Percentiles rank a stretch among this genome's conserved stretches.
phyloP scores from a whole-genome alignment of 306 rosid species.

The Dalbergia cochinchinensis region DNA sequence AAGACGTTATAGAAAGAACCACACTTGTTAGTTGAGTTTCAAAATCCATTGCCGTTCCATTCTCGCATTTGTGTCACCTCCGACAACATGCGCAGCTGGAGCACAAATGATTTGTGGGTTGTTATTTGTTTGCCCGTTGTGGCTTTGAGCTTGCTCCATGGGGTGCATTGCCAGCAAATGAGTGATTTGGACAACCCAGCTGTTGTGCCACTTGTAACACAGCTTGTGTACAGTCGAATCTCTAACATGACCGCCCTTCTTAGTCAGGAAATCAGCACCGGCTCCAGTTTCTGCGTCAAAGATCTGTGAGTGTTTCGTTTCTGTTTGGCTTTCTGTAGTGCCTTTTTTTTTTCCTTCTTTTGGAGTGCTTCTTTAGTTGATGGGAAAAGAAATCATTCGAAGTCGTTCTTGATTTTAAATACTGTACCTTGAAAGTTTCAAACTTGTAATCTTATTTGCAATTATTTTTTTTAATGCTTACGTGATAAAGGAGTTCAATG shows the following conservation, averaged over 20 bases:
- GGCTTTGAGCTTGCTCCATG: conserved; percentile 54
- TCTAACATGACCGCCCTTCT: conserved; percentile 76
- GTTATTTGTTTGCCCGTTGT: conserved; percentile 44
- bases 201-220: conserved; percentile 71
- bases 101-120: conserved; percentile 33
- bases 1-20: too few species aligned
- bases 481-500: neutral
- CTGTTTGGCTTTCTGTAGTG: too few species aligned
- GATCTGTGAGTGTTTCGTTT: conserved; percentile 65
- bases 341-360: neutral
- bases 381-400: neutral
- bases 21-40: neutral
- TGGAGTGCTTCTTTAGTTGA: neutral
- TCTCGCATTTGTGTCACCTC: neutral
- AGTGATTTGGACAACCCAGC: conserved; percentile 70
- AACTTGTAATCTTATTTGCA: neutral
- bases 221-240: conserved; percentile 61
- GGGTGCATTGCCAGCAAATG: conserved; percentile 60
- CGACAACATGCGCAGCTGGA: neutral
- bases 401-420: neutral
- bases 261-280: conserved; percentile 56
- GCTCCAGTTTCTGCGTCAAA: conserved; percentile 78
- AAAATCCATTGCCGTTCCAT: neutral
- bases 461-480: neutral
- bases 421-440: neutral